Evolutionary conservation across 352 stramenopile genomes (phyloP).

Genomic region (Aphanomyces stellatus): DNA sequence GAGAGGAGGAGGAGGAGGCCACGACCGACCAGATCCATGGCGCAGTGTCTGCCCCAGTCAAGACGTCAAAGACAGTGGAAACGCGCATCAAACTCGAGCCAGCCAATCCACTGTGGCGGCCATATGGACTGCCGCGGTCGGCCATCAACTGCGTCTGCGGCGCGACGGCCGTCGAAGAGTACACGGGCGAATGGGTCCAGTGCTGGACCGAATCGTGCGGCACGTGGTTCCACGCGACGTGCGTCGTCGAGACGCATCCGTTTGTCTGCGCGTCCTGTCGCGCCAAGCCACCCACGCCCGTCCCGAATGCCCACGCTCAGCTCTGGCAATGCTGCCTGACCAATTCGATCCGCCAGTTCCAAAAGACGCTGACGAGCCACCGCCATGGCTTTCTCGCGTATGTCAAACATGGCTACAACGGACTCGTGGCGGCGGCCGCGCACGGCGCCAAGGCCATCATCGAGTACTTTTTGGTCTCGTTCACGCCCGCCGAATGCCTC

Average conservation of each 20-base stretch:
- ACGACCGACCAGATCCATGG: too few species aligned
- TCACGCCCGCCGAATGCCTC: background rate
- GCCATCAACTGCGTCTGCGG: slow-evolving; percentile 51
- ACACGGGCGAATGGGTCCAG: slow-evolving; percentile 57
- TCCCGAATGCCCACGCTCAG: background rate
- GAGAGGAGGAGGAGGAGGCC: too few species aligned
- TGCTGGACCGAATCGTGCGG: slow-evolving; percentile 54
- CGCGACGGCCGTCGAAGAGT: slow-evolving; percentile 33
- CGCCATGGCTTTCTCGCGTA: background rate
- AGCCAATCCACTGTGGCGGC: background rate
- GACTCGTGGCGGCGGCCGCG: background rate
- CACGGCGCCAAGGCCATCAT: background rate
- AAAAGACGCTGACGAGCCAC: background rate
- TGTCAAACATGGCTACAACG: background rate
- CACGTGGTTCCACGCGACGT: slow-evolving; percentile 65
- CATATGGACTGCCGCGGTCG: background rate
- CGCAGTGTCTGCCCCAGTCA: too few species aligned
- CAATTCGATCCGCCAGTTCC: background rate
- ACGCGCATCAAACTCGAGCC: background rate
- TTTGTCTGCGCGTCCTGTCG: background rate
- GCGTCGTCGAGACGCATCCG: slow-evolving; percentile 23
- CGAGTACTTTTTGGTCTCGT: background rate
- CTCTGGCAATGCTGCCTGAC: background rate
- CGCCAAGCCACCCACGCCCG: background rate
- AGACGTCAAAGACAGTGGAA: too few species aligned